Evolutionary conservation across 2,329 filamentous ascomycete species (phyloP), one percentile per base, ranked within the genome.

Genomic region (Nemania abortiva): DNA sequence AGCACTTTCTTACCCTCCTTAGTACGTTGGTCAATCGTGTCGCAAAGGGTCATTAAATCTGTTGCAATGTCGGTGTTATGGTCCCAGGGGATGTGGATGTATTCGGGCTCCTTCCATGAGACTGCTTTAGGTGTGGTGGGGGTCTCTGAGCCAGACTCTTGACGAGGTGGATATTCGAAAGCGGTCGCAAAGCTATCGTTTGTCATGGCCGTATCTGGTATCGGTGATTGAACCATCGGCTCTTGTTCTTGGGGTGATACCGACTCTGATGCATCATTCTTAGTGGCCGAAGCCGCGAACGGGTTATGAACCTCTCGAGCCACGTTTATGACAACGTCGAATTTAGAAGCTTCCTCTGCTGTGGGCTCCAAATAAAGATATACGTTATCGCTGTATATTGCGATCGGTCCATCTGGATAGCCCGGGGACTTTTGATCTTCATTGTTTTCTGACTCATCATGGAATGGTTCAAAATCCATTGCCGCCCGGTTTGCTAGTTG

Each of bases 21-120:
- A 0, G 91, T 90, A 68, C 90, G 87, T 47, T 89, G 87, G 70
- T 95, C 92, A 69, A 97, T 94, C 4, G 87, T 87, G 77, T 93
- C 91, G 75, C 93, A 94, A 15, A 97, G 84, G 55, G 84, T 85
- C 84, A 93, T 89, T 22, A 96, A 82, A 78, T 96, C 93, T 5
- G 89, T 88, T 1, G 92, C 89, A 73, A 97, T 95, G 68, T 96
- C 92, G 0, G 92, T 95, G 80, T 95, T 95, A 81, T 96, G 93
- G 70, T 96, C 93, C 93, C 93, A 96, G 1, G 89, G 91, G 75
- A 96, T 91, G 77, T 97, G 93, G 18, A 96, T 92, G 75, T 97
- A 97, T 78, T 97, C 93, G 0, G 93, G 93, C 54, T 88, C 82
- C 59, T 84, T 74, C 53, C 82, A 78, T 5, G 79, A 69, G 49